A percentile compares a stretch with the other conserved stretches of the same genome.
phyloP scores from a whole-genome alignment of 257 asterid genomes.

The Paraleonurus japonicus region DNA sequence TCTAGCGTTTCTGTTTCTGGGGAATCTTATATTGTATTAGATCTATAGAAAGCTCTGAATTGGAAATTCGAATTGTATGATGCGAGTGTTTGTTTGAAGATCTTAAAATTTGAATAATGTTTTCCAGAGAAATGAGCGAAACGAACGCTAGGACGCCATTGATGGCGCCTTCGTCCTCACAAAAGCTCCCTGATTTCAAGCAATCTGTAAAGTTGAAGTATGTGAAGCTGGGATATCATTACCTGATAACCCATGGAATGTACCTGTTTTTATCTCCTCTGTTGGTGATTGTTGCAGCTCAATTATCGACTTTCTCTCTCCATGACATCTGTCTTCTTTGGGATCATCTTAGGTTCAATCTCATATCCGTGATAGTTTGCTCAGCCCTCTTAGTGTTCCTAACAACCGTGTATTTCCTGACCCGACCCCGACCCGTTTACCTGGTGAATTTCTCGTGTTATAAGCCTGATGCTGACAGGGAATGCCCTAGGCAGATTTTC shows the following conservation, averaged over 20 bases:
- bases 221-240: slow-evolving; percentile 85
- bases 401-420: slow-evolving; percentile 64
- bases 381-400: slow-evolving; percentile 66
- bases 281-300: slow-evolving; percentile 61
- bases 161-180: slow-evolving; percentile 46
- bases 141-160: slow-evolving; percentile 37
- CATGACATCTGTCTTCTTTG: slow-evolving; percentile 57
- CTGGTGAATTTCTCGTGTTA: slow-evolving; percentile 75
- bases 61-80: neutral
- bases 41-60: slow-evolving; percentile 14
- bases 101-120: neutral
- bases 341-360: slow-evolving; percentile 76
- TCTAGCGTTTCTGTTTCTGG: slow-evolving; percentile 6
- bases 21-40: neutral
- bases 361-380: slow-evolving; percentile 56
- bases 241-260: slow-evolving; percentile 83
- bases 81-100: slow-evolving; percentile 7
- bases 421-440: slow-evolving; percentile 78
- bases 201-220: slow-evolving; percentile 75
- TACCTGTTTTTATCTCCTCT: slow-evolving; percentile 62
- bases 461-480: slow-evolving; percentile 63
- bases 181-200: slow-evolving; percentile 75
- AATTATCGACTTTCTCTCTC: slow-evolving; percentile 60
- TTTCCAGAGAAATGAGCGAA: slow-evolving; percentile 48
- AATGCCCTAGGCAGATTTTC: slow-evolving; percentile 66